Conservation (phyloP, 306 rosid species). For the Rosa rugosa region DNA sequence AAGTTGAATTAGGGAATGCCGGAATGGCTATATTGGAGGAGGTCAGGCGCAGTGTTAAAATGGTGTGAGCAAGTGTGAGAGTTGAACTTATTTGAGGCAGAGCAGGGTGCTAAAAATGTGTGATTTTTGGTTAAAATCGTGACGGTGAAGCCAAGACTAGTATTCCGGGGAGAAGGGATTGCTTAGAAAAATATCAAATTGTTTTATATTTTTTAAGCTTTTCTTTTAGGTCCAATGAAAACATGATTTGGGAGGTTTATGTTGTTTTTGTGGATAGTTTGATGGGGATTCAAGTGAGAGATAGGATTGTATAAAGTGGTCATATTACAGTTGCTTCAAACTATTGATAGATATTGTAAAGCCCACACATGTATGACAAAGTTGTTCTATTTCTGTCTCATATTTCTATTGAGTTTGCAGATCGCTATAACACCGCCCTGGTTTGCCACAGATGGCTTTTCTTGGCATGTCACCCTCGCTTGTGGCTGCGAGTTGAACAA, state of each 20-base stretch:
- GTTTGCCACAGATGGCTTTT: conserved; percentile 99
- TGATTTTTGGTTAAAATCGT: background rate
- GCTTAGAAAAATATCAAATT: background rate
- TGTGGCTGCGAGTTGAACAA: conserved; percentile 94
- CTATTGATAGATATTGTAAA: conserved; percentile 5
- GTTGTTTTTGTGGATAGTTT: background rate
- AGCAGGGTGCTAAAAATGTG: background rate
- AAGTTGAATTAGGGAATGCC: background rate
- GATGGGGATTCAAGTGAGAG: background rate
- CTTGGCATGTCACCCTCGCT: conserved; percentile 94
- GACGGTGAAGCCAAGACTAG: background rate
- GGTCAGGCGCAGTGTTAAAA: background rate
- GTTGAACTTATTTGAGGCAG: background rate
- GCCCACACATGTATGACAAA: conserved; percentile 5
- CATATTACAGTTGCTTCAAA: background rate
- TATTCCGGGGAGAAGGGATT: no score
- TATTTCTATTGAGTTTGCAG: conserved; percentile 92
- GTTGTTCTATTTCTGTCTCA: conserved; percentile 46
- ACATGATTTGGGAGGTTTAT: background rate
- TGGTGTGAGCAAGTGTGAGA: background rate
- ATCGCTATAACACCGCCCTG: conserved; percentile 99
- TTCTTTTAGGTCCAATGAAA: background rate
- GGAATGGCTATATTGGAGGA: background rate
- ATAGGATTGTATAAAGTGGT: background rate
- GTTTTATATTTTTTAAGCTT: background rate